Conservation (phyloP, 2,329 filamentous ascomycete species). For the Stemphylium lycopersici region DNA sequence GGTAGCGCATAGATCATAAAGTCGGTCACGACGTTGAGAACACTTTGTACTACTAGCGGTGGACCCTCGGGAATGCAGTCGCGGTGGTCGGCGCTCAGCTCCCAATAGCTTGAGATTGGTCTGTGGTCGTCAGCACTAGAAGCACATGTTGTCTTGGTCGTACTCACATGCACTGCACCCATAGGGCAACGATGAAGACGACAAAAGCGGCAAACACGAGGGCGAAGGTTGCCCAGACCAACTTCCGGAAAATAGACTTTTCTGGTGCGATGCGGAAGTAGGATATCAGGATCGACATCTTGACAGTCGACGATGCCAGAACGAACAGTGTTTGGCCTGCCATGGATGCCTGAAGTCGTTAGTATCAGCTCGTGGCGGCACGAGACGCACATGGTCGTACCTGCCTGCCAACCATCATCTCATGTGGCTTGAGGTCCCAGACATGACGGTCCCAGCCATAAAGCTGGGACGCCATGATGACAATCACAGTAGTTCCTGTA, state of each 20-base stretch:
- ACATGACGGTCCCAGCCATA: conserved; percentile 50
- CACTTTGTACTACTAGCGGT: conserved; percentile 51
- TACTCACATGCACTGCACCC: conserved; percentile 48
- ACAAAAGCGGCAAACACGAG: conserved; percentile 45
- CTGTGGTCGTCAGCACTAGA: conserved; percentile 40
- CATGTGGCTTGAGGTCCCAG: conserved; percentile 41
- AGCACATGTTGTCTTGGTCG: not conserved
- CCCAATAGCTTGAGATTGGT: conserved; percentile 55
- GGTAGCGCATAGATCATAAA: conserved; percentile 55
- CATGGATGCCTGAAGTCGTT: conserved; percentile 44
- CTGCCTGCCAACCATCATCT: conserved; percentile 44
- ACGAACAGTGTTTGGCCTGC: conserved; percentile 48
- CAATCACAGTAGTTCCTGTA: conserved; percentile 10
- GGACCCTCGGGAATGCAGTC: conserved; percentile 55
- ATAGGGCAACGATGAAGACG: conserved; percentile 46
- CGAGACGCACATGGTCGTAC: conserved; percentile 28
- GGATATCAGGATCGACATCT: conserved; percentile 48
- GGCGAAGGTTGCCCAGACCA: conserved; percentile 45
- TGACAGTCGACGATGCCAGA: conserved; percentile 47
- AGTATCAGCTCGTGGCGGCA: conserved; percentile 27
- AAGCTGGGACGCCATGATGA: conserved; percentile 38
- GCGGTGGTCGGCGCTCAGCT: conserved; percentile 42
- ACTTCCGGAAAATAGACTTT: conserved; percentile 47
- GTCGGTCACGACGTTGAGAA: conserved; percentile 55
- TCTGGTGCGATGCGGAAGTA: conserved; percentile 50